phyloP scores from a whole-genome alignment of 2,329 filamentous ascomycete species.

The Alternaria atra region DNA sequence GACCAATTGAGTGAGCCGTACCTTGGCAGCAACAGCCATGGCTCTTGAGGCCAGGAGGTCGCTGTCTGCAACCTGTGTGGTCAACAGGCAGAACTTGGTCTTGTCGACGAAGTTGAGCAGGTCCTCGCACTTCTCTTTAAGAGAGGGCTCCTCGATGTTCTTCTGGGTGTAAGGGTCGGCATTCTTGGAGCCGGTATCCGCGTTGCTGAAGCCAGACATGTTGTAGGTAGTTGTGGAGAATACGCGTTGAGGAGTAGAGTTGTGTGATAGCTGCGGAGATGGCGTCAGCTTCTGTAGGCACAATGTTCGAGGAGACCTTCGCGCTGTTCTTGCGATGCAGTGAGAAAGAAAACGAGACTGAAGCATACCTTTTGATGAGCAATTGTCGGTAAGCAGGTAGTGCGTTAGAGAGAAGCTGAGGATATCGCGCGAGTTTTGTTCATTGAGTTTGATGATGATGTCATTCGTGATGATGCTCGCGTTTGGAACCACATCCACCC shows the following conservation, averaged over 20 bases:
- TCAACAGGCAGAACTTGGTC: conserved; percentile 90
- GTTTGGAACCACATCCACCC: conserved; percentile 18
- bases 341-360: conserved; percentile 14
- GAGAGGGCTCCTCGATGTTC: conserved; percentile 74
- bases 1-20: conserved; percentile 51
- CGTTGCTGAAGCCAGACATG: conserved; percentile 52
- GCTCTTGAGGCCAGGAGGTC: conserved; percentile 79
- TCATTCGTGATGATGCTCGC: conserved; percentile 15
- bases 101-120: conserved; percentile 74
- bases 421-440: conserved; percentile 24
- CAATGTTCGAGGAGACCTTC: conserved; percentile 15
- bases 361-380: conserved; percentile 24
- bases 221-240: conserved; percentile 22
- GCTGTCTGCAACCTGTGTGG: conserved; percentile 72
- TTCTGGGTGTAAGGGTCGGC: conserved; percentile 83
- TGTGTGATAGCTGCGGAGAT: conserved; percentile 25
- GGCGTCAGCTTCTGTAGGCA: conserved; percentile 31
- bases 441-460: conserved; percentile 21
- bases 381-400: conserved; percentile 4
- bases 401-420: conserved; percentile 9
- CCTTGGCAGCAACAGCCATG: conserved; percentile 85
- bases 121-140: conserved; percentile 80
- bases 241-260: conserved; percentile 13
- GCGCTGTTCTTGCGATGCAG: conserved; percentile 13
- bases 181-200: conserved; percentile 53